These are phyloP conservation scores for Trypanosoma scelopori DNA, from an alignment of 208 protist genomes.

Conservation along the genomic window DNA sequence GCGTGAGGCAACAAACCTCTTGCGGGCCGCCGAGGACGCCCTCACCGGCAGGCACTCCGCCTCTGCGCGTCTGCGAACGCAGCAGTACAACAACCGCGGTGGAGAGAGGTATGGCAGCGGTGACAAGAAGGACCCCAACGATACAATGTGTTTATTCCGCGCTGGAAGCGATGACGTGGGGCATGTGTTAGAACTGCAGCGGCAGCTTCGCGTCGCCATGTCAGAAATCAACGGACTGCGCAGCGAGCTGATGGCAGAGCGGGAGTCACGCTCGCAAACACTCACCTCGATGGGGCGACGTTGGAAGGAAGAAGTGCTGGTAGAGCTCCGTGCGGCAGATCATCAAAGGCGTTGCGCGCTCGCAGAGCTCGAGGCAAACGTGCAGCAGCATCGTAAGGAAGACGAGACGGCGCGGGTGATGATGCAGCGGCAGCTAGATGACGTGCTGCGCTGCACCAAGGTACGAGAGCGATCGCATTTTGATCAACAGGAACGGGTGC, in stretches of 20 bases:
- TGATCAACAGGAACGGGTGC: conserved; percentile 48
- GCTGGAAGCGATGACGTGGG: background rate
- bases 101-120: background rate
- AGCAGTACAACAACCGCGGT: background rate
- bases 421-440: conserved; percentile 58
- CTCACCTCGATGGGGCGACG: conserved; percentile 55
- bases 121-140: background rate
- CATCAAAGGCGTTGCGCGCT: conserved; percentile 50
- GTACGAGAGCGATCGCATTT: conserved; percentile 44
- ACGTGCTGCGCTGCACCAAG: conserved; percentile 32
- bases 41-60: conserved; percentile 33
- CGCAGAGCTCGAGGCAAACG: conserved; percentile 40
- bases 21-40: conserved; percentile 64
- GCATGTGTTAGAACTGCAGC: conserved; percentile 41
- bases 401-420: conserved; percentile 34
- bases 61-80: background rate
- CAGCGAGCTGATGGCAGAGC: conserved; percentile 57
- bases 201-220: conserved; percentile 63
- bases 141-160: background rate
- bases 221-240: conserved; percentile 59
- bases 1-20: conserved; percentile 50
- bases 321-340: conserved; percentile 61
- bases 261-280: conserved; percentile 56
- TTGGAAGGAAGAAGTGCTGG: conserved; percentile 75
- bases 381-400: conserved; percentile 38